A percentile compares a stretch with the other conserved stretches of the same genome.
These are phyloP conservation scores for Apophysomyces sp. DNA, from an alignment of 371 early-diverging fungal genomes.

Conservation along the genomic window DNA sequence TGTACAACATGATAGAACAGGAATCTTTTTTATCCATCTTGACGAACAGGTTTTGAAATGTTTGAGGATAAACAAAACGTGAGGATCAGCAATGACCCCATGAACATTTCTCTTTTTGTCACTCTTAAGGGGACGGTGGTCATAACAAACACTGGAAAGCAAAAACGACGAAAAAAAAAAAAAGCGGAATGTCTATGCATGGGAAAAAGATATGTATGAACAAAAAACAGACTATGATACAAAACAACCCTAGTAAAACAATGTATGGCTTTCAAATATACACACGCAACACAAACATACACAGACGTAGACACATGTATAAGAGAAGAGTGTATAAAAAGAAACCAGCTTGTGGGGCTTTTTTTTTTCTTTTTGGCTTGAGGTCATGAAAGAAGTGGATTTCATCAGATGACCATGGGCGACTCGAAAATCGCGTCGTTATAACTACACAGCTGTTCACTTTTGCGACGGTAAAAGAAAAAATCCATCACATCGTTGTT, in stretches of 20 bases:
- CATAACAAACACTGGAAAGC: background rate
- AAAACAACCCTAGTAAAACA: background rate
- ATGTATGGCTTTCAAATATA: background rate
- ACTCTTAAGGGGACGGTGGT: background rate
- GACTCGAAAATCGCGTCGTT: background rate
- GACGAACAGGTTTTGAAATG: background rate
- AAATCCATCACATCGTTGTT: background rate
- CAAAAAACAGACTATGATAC: background rate
- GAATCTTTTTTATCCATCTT: background rate
- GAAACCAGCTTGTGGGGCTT: background rate
- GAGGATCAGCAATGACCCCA: background rate
- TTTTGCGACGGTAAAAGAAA: background rate
- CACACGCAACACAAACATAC: background rate
- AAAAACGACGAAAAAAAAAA: background rate
- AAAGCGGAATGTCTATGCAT: background rate
- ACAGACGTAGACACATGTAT: background rate
- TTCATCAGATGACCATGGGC: background rate
- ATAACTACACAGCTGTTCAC: background rate
- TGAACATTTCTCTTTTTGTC: background rate
- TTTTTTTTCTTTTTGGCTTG: background rate
- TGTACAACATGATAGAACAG: background rate
- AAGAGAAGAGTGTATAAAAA: background rate
- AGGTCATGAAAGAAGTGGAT: background rate
- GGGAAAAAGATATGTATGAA: background rate
- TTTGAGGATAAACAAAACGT: conserved; percentile 1